phyloP scores from a whole-genome alignment of 1,284 basidiomycete genomes.

The Lentinula novae-zelandiae region DNA sequence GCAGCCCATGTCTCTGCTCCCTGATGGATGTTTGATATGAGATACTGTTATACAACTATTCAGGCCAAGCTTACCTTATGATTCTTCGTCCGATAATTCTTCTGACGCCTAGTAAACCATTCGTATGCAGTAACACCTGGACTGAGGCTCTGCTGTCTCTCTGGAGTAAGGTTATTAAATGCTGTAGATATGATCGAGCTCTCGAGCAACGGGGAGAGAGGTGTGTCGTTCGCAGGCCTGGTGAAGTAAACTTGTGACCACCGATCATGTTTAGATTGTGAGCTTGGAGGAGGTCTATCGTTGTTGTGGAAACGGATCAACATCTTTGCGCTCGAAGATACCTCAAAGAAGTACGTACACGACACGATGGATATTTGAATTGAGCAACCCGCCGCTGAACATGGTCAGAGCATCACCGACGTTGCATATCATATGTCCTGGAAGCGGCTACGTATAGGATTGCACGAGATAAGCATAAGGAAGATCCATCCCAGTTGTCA shows the following conservation, averaged over 20 bases:
- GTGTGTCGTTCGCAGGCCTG: conserved; percentile 48
- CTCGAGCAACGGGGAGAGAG: conserved; percentile 36
- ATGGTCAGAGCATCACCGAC: conserved; percentile 48
- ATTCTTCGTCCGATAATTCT: background rate
- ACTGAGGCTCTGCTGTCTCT: background rate
- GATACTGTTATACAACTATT: background rate
- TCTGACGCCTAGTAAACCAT: background rate
- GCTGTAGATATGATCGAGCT: background rate
- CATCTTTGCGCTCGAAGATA: conserved; percentile 11
- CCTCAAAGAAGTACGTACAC: conserved; percentile 21
- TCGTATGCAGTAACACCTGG: background rate
- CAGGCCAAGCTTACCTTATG: background rate
- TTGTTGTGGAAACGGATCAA: background rate
- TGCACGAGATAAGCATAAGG: too few relatives aligned
- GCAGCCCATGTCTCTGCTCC: background rate
- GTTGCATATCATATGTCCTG: conserved; percentile 52
- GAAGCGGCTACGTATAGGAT: conserved; percentile 40
- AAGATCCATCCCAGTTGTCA: background rate
- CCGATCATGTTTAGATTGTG: conserved; percentile 41
- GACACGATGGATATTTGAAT: conserved; percentile 46
- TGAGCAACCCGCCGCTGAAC: conserved; percentile 47
- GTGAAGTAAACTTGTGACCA: conserved; percentile 63
- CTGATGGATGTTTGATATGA: background rate
- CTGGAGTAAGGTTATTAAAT: background rate
- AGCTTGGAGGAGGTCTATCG: conserved; percentile 28